Percentiles rank a stretch among this genome's conserved stretches.
Evolutionary conservation across 306 rosid species (phyloP).

Genomic region (Vicia faba): DNA sequence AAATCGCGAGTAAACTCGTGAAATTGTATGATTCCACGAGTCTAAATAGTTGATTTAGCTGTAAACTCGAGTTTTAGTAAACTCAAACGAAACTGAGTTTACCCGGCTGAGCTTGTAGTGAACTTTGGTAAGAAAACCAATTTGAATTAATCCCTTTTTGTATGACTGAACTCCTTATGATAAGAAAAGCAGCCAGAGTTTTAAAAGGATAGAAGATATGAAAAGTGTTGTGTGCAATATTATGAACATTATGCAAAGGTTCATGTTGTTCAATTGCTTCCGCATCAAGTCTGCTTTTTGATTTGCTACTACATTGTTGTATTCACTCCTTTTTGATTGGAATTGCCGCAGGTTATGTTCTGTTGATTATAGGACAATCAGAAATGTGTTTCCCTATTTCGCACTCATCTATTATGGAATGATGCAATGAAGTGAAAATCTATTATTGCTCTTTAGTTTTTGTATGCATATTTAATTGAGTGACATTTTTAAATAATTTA

Average conservation of each 20-base stretch:
- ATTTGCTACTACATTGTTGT: not conserved
- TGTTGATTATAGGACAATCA: conserved; percentile 15
- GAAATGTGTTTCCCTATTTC: conserved; percentile 2
- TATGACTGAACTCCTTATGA: not conserved
- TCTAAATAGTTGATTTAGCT: no score
- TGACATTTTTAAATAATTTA: conserved; percentile 6
- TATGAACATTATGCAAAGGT: not conserved
- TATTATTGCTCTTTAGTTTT: conserved; percentile 14
- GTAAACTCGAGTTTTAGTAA: no score
- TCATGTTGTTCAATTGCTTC: conserved; percentile 5
- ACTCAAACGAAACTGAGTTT: no score
- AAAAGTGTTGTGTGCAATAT: not conserved
- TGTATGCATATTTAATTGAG: conserved; percentile 6
- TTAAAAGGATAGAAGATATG: not conserved
- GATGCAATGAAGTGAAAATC: not conserved
- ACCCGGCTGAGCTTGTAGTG: no score
- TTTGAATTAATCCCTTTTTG: conserved; percentile 14
- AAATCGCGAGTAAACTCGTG: no score
- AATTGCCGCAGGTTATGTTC: conserved; percentile 32
- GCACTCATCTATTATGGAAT: not conserved
- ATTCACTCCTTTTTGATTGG: conserved; percentile 20
- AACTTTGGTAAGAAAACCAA: not conserved
- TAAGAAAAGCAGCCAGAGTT: not conserved
- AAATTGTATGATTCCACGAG: no score
- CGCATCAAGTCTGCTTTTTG: not conserved